A percentile compares a stretch with the other conserved stretches of the same genome.
These are phyloP conservation scores for Entrophospora sp. DNA, from an alignment of 192 early-diverging fungal species.

Conservation along the genomic window DNA sequence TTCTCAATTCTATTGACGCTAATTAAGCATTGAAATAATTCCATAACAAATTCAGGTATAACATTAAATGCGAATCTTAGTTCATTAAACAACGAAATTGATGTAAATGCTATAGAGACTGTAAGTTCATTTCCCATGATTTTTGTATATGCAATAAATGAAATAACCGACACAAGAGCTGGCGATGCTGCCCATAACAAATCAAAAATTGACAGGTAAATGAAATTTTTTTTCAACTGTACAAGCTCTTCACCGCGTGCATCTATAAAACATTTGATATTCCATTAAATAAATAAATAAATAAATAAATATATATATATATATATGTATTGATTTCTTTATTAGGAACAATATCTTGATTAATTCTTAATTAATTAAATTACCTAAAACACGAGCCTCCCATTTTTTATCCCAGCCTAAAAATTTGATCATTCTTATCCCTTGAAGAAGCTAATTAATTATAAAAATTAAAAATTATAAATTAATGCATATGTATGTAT, in stretches of 20 bases:
- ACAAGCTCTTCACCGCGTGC: constrained; percentile 30
- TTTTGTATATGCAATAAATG: constrained; percentile 51
- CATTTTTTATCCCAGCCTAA: constrained; percentile 69
- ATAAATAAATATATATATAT: too few species aligned
- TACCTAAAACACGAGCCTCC: constrained; percentile 52
- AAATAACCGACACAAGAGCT: constrained; percentile 47
- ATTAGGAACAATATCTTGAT: constrained; percentile 45
- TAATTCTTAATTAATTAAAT: constrained; percentile 47
- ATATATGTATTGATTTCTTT: too few species aligned
- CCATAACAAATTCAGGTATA: constrained; percentile 50
- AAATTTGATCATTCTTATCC: constrained; percentile 92
- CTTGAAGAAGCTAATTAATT: constrained; percentile 47
- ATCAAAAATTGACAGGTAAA: constrained; percentile 22
- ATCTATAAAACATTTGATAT: constrained; percentile 24
- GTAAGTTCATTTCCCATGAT: constrained; percentile 39
- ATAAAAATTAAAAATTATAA: constrained; percentile 22
- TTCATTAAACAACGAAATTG: constrained; percentile 61
- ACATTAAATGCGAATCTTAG: constrained; percentile 56
- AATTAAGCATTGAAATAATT: constrained; percentile 46
- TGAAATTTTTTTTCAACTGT: constrained; percentile 23
- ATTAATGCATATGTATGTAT: background rate
- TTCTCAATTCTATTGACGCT: constrained; percentile 60
- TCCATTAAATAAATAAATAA: too few species aligned
- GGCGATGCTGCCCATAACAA: constrained; percentile 51
- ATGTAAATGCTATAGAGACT: constrained; percentile 42